Evolutionary conservation across 1,284 basidiomycete genomes (phyloP), one percentile per base, ranked within the genome.

Genomic region (Cutaneotrichosporon sp.): DNA sequence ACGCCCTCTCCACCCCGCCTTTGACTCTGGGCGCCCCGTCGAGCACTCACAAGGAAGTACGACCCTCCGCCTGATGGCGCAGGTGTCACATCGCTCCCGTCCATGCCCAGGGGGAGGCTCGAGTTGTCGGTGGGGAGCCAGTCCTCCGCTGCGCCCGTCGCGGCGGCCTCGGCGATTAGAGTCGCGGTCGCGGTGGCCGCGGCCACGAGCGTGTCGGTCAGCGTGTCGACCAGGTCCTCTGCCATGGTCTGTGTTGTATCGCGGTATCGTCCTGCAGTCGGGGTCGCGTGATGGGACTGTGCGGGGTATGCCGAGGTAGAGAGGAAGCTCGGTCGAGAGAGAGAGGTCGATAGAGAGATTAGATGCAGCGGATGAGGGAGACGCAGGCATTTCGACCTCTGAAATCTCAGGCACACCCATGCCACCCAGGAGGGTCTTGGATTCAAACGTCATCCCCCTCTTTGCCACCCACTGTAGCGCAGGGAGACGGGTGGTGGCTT

Each of bases 1-100:
- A 13, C 18, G 20, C n/a, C n/a, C 16, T 45, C 4, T 10, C 4
- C 31, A 10, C 22, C 8, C 31, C 2, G 6, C 54, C 29, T 29
- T n/a, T n/a, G n/a, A n/a, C n/a, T n/a, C n/a, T n/a, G n/a, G n/a
- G n/a, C n/a, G n/a, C n/a, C n/a, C n/a, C n/a, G n/a, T n/a, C 14
- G 14, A 29, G 52, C 49, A 60, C 64, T 47, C 46, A 63, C 63
- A 11, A 65, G 45, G 6, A 70, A 62, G 50, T 73, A 73, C 53
- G 55, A 70, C n/a, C 72, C 72, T 22, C 67, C 67, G 16, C 4
- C 16, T 18, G 38, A 42, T 5, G 38, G 38, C n/a, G 63, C 60
- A n/a, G 54, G 53, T 18, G 31, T 59, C 43, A 54, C 60, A 46
- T 60, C 56, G 29, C 13, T 53, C 20, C 47, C 54, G 18, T 60